Evolutionary conservation across 2,329 filamentous ascomycete genomes (phyloP), one percentile per base, ranked within the genome.

Genomic region (Cadophora sp.): DNA sequence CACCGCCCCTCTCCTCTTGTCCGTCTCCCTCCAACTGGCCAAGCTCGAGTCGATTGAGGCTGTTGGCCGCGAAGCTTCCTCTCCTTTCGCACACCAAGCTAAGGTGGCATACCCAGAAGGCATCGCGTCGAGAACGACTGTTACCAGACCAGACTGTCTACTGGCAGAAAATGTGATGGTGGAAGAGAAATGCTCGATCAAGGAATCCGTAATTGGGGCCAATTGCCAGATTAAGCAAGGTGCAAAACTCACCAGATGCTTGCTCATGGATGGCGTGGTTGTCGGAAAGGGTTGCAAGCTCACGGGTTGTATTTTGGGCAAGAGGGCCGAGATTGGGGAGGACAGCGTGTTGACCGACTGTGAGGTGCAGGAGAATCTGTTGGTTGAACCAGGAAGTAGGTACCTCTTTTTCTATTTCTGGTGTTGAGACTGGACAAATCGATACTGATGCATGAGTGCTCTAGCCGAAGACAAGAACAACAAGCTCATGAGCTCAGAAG

Each of bases 201-300:
- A 97, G 79, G 93, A 97, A 79, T 91, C 86, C 46, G 93, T 97
- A 34, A 88, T 99, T 50, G 96, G 96, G 2, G 89, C 92, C 4
- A 93, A 93, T 74, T 97, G 93, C 78, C 91, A 92, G 75, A 95
- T 99, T 72, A 89, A 90, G 70, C 89, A 91, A 73, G 93, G 94
- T n/a, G 93, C 92, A 34, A 92, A 94, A 72, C 81, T 99, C 55
- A 90, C 89, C n/a, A 88, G 94, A 72, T 98, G 95, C 79, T 80
- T 98, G 59, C 82, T 98, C 24, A 97, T 98, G 93, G 95, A 98
- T 69, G 93, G 93, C 3, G 94, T 92, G 0, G 89, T 92, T 8
- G 86, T 99, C 14, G 94, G 93, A 16, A 92, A 93, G 75, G 91
- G 91, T 53, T 94, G 91, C 76, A 93, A 93, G 79, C 83, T 98